Evolutionary conservation across 164 flowering plant genomes (phyloP).

Genomic region (Liriodendron chinense): DNA sequence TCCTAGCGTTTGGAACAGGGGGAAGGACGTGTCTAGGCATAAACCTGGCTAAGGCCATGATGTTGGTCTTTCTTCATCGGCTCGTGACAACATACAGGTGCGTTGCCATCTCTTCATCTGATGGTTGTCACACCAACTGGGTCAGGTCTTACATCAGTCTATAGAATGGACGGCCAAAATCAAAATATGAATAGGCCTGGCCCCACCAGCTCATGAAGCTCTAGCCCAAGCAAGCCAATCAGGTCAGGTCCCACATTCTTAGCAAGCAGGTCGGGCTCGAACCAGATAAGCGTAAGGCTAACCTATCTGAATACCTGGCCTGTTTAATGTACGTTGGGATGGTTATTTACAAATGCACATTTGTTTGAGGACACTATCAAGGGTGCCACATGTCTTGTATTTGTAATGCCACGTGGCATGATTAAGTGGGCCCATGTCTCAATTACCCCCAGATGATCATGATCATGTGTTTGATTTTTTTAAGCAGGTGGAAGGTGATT

Average conservation of each 20-base stretch:
- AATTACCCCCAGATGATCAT: not conserved
- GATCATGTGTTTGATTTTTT: not conserved
- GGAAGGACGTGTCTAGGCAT: conserved; percentile 52
- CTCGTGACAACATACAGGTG: conserved; percentile 50
- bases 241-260: too few relatives aligned
- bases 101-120: not conserved
- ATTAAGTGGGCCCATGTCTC: too few relatives aligned
- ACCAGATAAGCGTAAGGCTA: too few relatives aligned
- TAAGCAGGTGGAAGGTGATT: conserved; percentile 45
- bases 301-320: too few relatives aligned
- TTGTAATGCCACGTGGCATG: too few relatives aligned
- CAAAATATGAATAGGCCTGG: not conserved
- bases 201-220: too few relatives aligned
- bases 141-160: not conserved
- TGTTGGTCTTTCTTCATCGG: conserved; percentile 53
- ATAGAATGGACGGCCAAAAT: too few relatives aligned
- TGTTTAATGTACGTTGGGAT: too few relatives aligned
- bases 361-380: too few relatives aligned
- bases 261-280: too few relatives aligned
- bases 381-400: too few relatives aligned
- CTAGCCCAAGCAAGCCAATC: not conserved
- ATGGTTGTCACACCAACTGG: not conserved
- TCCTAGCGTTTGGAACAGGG: conserved; percentile 55
- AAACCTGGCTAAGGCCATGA: conserved; percentile 42
- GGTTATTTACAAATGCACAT: too few relatives aligned